These are phyloP conservation scores for Clarireedia hainanense DNA, from an alignment of 2,329 filamentous ascomycete genomes.

Conservation along the genomic window DNA sequence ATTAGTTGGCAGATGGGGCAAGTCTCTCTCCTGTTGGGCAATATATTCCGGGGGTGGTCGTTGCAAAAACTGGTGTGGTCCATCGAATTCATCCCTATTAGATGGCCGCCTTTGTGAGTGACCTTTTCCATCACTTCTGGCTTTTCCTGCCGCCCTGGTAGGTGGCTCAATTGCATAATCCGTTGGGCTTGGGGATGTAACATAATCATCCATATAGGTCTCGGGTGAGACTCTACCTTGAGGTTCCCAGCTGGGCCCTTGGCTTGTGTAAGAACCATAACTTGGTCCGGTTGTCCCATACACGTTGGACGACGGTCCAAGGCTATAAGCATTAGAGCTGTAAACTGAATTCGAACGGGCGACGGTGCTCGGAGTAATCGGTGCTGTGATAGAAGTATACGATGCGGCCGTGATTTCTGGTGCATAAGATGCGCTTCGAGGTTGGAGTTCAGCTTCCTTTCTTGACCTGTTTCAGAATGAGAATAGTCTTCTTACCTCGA, in stretches of 20 bases:
- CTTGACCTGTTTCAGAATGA: constrained; percentile 3
- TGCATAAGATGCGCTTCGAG: constrained; percentile 24
- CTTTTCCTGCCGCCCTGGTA: constrained; percentile 35
- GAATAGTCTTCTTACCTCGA: constrained; percentile 25
- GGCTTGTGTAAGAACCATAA: constrained; percentile 24
- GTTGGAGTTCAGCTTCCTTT: constrained; percentile 22
- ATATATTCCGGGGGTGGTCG: constrained; percentile 63
- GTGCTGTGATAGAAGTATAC: constrained; percentile 23
- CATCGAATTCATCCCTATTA: constrained; percentile 84
- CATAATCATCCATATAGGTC: constrained; percentile 32
- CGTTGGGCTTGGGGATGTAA: constrained; percentile 50
- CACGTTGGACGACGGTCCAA: constrained; percentile 21
- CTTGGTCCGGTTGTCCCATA: constrained; percentile 27
- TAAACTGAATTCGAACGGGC: constrained; percentile 25
- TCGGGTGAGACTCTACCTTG: constrained; percentile 29
- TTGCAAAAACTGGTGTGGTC: constrained; percentile 74
- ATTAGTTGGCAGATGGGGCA: constrained; percentile 76
- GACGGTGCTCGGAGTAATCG: constrained; percentile 14
- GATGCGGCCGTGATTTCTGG: constrained; percentile 19
- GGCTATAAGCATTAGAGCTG: constrained; percentile 24
- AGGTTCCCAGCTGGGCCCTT: constrained; percentile 26
- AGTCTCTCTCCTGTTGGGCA: constrained; percentile 69
- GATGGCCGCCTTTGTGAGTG: constrained; percentile 54
- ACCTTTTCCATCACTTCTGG: constrained; percentile 40
- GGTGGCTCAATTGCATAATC: constrained; percentile 51